These are phyloP conservation scores for Neurospora sp. DNA, from an alignment of 495 filamentous ascomycete genomes.

Conservation along the genomic window DNA sequence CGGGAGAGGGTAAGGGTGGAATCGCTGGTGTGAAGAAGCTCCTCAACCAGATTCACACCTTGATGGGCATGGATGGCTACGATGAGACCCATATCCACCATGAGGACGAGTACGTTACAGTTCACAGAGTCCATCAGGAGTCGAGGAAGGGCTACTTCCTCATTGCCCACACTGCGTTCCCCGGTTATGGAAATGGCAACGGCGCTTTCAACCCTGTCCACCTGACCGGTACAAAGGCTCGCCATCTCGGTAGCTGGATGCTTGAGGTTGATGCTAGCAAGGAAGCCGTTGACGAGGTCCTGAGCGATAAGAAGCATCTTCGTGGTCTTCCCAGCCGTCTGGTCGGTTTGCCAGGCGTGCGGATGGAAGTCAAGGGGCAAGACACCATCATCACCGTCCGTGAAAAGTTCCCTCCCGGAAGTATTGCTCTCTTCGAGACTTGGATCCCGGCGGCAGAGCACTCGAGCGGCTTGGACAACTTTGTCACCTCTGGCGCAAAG, in stretches of 20 bases:
- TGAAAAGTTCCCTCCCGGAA: conserved; percentile 77
- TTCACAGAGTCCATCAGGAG: conserved; percentile 86
- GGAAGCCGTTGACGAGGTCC: conserved; percentile 49
- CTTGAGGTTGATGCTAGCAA: conserved; percentile 69
- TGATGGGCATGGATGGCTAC: conserved; percentile 90
- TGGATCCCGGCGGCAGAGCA: conserved; percentile 82
- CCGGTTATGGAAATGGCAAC: conserved; percentile 72
- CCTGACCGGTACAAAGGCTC: conserved; percentile 64
- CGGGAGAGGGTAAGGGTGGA: conserved; percentile 59
- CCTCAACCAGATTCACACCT: conserved; percentile 80
- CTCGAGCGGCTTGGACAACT: conserved; percentile 67
- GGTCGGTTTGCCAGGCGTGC: conserved; percentile 57
- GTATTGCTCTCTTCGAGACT: conserved; percentile 90
- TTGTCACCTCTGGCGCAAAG: conserved; percentile 70
- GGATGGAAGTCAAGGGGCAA: conserved; percentile 53
- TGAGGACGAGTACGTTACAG: conserved; percentile 88
- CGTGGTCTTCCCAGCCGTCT: conserved; percentile 75
- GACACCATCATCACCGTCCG: conserved; percentile 75
- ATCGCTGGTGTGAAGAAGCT: conserved; percentile 85
- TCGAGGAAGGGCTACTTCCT: conserved; percentile 88
- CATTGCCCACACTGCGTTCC: conserved; percentile 90
- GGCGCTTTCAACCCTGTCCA: conserved; percentile 65
- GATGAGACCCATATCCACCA: conserved; percentile 96
- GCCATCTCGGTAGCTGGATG: conserved; percentile 77
- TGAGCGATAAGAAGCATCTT: conserved; percentile 59